These are phyloP conservation scores for Mycena capillaripes DNA, from an alignment of 768 basidiomycete species.

Conservation along the genomic window DNA sequence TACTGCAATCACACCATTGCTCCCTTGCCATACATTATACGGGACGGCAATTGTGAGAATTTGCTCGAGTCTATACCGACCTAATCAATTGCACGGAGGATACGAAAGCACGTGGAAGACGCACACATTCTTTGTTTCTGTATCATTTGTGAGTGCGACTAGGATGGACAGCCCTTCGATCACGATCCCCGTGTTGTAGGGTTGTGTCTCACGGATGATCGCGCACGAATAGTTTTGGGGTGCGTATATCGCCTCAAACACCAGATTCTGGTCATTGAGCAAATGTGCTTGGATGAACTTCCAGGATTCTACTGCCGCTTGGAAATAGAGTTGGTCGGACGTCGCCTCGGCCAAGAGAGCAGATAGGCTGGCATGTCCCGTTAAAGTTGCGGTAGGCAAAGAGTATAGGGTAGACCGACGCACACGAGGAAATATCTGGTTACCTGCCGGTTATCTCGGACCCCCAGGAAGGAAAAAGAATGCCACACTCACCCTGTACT, in stretches of 20 bases:
- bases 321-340: conserved; percentile 4
- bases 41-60: neutral
- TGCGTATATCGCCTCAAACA: conserved; percentile 9
- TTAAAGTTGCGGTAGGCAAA: too few species aligned
- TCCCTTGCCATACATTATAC: neutral
- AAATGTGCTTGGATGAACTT: conserved; percentile 18
- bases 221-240: neutral
- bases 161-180: conserved; percentile 11
- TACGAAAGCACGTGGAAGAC: neutral
- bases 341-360: conserved; percentile 16
- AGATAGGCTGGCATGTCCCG: too few species aligned
- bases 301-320: conserved; percentile 5
- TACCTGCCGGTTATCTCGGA: too few species aligned
- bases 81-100: too few species aligned
- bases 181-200: neutral
- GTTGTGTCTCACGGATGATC: neutral
- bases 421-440: too few species aligned
- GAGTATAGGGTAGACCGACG: too few species aligned
- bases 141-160: neutral
- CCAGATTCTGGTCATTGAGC: neutral
- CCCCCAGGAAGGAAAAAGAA: too few species aligned
- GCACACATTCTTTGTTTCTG: neutral
- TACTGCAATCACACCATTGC: neutral
- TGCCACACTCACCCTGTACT: too few species aligned
- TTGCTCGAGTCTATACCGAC: neutral